Conservation (phyloP, 352 stramenopile species). For the Phytophthora tubulina region DNA sequence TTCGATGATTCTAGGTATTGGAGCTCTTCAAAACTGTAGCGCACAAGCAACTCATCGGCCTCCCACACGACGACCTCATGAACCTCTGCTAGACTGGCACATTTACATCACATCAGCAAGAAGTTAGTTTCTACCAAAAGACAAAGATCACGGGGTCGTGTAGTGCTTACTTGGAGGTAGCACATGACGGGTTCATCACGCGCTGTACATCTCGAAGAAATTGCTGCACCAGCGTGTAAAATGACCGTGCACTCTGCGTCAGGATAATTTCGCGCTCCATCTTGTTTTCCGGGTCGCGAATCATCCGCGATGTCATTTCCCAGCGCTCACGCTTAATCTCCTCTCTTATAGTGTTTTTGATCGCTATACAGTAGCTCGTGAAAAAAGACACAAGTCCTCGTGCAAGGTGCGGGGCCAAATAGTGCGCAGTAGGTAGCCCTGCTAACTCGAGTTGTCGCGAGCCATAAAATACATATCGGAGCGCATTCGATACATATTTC, state of each 20-base stretch:
- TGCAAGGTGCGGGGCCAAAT: slow-evolving; percentile 72
- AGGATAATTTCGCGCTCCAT: slow-evolving; percentile 81
- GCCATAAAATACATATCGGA: slow-evolving; percentile 87
- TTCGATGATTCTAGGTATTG: slow-evolving; percentile 75
- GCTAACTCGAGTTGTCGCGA: slow-evolving; percentile 82
- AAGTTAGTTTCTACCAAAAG: slow-evolving; percentile 5
- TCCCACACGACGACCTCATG: slow-evolving; percentile 68
- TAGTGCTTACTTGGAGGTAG: slow-evolving; percentile 67
- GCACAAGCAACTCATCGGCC: slow-evolving; percentile 68
- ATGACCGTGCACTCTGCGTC: slow-evolving; percentile 78
- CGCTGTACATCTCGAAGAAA: slow-evolving; percentile 82
- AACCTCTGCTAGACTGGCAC: slow-evolving; percentile 59
- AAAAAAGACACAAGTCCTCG: slow-evolving; percentile 69
- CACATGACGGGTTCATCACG: slow-evolving; percentile 83
- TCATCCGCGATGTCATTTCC: slow-evolving; percentile 77
- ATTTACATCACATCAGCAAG: slow-evolving; percentile 7
- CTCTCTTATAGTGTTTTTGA: slow-evolving; percentile 73
- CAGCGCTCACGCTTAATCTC: slow-evolving; percentile 88
- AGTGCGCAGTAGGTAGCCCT: slow-evolving; percentile 77
- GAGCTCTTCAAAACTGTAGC: slow-evolving; percentile 67
- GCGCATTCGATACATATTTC: slow-evolving; percentile 76
- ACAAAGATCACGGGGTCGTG: background rate
- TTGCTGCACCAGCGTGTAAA: slow-evolving; percentile 86
- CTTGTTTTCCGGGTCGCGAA: slow-evolving; percentile 77
- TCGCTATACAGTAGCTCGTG: slow-evolving; percentile 69